Percentiles rank a stretch among this genome's conserved stretches.
Evolutionary conservation across 73 alveolate species (phyloP).

Genomic region (Durusdinium trenchii): DNA sequence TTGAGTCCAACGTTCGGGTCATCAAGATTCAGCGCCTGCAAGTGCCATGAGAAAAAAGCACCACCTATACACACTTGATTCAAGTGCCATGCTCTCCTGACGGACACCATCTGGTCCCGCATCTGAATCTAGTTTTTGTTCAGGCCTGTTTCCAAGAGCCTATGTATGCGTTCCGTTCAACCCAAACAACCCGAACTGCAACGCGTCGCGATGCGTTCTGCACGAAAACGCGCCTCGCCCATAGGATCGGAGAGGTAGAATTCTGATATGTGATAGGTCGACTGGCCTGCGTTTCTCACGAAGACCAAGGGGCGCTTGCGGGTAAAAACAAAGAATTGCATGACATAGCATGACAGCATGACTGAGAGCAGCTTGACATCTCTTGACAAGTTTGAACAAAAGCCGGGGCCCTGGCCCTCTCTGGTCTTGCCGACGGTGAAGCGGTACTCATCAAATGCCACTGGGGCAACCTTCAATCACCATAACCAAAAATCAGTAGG

Average conservation of each 20-base stretch:
- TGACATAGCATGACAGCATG: neutral
- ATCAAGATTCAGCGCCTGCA: constrained; percentile 5
- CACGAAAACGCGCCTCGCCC: constrained; percentile 58
- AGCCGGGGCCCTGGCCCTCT: neutral
- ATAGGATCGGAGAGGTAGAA: constrained; percentile 17
- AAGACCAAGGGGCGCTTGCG: neutral
- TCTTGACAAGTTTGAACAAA: neutral
- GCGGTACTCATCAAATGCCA: neutral
- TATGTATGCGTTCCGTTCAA: too few species aligned
- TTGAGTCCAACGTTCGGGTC: neutral
- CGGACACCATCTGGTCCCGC: too few species aligned
- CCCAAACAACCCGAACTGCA: too few species aligned
- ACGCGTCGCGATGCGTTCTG: too few species aligned
- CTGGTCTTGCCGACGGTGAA: constrained; percentile 49
- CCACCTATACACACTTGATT: too few species aligned
- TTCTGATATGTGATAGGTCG: constrained; percentile 48
- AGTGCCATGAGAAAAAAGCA: too few species aligned
- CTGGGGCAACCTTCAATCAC: too few species aligned
- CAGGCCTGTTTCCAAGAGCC: too few species aligned
- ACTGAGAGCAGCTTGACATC: neutral
- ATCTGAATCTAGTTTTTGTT: too few species aligned
- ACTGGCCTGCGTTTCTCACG: neutral
- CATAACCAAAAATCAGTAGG: too few species aligned
- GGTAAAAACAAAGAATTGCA: neutral
- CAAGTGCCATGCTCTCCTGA: too few species aligned